These are phyloP conservation scores for Pleurostoma richardsiae DNA, from an alignment of 2,329 filamentous ascomycete species.

Conservation along the genomic window DNA sequence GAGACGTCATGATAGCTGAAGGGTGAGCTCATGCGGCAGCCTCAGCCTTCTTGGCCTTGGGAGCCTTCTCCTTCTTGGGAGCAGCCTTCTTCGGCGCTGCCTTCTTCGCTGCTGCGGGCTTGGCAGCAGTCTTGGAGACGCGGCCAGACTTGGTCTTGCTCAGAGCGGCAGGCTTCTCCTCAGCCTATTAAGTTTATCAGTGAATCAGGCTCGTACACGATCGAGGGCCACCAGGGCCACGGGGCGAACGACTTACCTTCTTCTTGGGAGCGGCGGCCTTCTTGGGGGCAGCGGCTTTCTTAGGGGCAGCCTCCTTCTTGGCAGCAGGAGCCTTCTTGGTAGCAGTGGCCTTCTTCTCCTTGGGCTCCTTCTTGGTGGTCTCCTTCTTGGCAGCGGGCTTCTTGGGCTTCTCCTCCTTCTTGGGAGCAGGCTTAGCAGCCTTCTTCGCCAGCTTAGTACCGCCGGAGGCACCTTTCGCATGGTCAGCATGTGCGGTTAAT, in stretches of 20 bases:
- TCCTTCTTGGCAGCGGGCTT: constrained; percentile 26
- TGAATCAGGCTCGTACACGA: no score
- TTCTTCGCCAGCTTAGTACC: constrained; percentile 92
- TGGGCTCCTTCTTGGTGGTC: constrained; percentile 19
- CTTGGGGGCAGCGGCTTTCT: constrained; percentile 39
- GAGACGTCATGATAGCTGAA: neutral
- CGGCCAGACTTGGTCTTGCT: constrained; percentile 84
- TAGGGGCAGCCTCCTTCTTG: constrained; percentile 20
- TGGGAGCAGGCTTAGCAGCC: constrained; percentile 35
- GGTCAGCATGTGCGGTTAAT: neutral
- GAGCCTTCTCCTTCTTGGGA: constrained; percentile 39
- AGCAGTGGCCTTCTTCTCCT: constrained; percentile 34
- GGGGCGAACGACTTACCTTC: constrained; percentile 19
- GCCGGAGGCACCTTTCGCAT: constrained; percentile 65
- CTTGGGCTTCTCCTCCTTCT: constrained; percentile 28
- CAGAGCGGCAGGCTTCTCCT: constrained; percentile 65
- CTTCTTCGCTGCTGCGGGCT: constrained; percentile 41
- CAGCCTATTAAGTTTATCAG: constrained; percentile 11
- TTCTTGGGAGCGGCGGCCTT: constrained; percentile 40
- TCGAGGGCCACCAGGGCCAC: no score
- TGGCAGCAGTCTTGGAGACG: constrained; percentile 64
- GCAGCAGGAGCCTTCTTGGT: constrained; percentile 24
- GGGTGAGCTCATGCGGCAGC: constrained; percentile 1
- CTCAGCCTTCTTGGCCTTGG: constrained; percentile 34
- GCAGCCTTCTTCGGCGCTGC: constrained; percentile 32